Base-by-base conservation (phyloP, 2,329 filamentous ascomycete genomes). In the Aspergillus thermomutatus region DNA sequence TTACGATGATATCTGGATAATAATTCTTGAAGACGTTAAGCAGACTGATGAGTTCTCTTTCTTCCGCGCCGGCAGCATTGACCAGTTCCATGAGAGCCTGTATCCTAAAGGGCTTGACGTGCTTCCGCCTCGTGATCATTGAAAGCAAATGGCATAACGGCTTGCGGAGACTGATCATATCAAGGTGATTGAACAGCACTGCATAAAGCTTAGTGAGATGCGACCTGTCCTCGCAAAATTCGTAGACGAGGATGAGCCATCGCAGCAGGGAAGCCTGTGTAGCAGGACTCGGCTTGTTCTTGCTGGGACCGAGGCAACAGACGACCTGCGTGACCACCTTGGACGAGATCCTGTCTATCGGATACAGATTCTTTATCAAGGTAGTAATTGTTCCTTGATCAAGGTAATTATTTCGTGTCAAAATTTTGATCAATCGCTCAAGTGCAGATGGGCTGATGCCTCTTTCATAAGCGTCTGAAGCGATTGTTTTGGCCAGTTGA, bases 1-100 rank as follows among this genome's bases (percentile, higher is more conserved):
- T 89, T 14, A 93, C 83, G 57, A 95, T 90, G 54, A 95, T 90
- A 70, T 96, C 91, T 0, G 91, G 91, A 66, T 93, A 95, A 72
- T 93, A 95, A 70, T 93, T 91, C 69, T 94, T 94, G 77, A 88
- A 95, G n/a, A 93, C 85, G 54, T 88, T 84, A 50, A 95, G 77
- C 19, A 96, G 79, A 3, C 89, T 89, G 40, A 89, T 81, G 37
- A 96, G 77, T 52, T 86, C 83, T 50, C 87, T 88, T 55, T 96
- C 91, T 66, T 89, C 88, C 19, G 87, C 87, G 1, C 78, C 78
- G 17, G 77, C 70, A 61, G 72, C 73, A 41, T 74, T 76, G 46
- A 79, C 75, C 21, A 82, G 65, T 57, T 82, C 80, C 67, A 83
- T 79, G 4, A 95, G 77, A 46, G 85, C 79, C 68, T 95, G 90